phyloP scores from a whole-genome alignment of 2,329 filamentous ascomycete genomes.

The Diaporthe citriasiana region DNA sequence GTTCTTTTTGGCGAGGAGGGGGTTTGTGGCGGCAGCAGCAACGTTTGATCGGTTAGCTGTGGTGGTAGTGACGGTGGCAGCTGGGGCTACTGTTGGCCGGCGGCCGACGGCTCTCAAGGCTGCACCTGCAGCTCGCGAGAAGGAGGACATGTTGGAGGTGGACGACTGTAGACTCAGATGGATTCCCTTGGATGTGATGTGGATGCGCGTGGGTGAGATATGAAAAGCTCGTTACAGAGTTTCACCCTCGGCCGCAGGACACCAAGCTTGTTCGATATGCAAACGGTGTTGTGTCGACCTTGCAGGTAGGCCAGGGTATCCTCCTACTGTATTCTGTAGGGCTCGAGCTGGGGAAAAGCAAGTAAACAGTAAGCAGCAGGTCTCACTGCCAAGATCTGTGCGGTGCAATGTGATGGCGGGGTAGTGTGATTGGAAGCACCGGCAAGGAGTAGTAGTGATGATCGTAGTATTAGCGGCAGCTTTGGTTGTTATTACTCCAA shows the following conservation, averaged over 20 bases:
- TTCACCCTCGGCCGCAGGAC: background rate
- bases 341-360: background rate
- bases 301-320: background rate
- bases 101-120: conserved; percentile 25
- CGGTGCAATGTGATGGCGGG: conserved; percentile 9
- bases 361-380: conserved; percentile 5
- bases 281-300: conserved; percentile 34
- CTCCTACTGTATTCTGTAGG: background rate
- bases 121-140: conserved; percentile 30
- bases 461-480: background rate
- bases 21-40: background rate
- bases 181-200: background rate
- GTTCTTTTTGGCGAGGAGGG: conserved; percentile 18
- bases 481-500: background rate
- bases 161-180: background rate
- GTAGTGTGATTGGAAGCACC: conserved; percentile 4
- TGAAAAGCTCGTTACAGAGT: conserved; percentile 5
- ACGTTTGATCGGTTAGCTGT: background rate
- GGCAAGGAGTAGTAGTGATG: background rate
- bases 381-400: conserved; percentile 10
- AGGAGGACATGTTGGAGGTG: conserved; percentile 31
- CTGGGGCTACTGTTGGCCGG: background rate
- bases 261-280: conserved; percentile 9
- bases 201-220: background rate
- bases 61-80: background rate